These are phyloP conservation scores for Elongisporangium prolatum DNA, from an alignment of 352 stramenopile genomes.

Conservation along the genomic window DNA sequence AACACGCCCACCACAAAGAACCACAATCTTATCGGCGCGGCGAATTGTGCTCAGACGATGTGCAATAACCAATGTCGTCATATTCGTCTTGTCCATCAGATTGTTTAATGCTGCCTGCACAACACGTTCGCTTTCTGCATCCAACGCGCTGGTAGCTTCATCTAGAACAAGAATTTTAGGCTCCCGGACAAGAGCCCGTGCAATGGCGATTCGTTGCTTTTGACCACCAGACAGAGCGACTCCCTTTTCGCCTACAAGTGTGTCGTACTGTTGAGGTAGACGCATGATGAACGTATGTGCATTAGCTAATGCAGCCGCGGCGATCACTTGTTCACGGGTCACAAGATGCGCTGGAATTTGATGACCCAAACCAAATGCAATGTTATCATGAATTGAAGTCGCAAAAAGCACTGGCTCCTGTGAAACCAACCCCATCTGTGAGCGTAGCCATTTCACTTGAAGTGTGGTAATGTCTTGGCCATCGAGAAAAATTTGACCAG, in stretches of 20 bases:
- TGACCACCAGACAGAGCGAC: conserved; percentile 29
- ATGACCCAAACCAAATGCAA: conserved; percentile 45
- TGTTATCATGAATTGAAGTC: conserved; percentile 86
- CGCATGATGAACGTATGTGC: conserved; percentile 53
- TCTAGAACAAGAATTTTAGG: conserved; percentile 25
- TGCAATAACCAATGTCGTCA: conserved; percentile 84
- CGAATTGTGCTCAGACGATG: conserved; percentile 82
- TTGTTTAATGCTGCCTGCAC: conserved; percentile 61
- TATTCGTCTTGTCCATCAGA: conserved; percentile 29
- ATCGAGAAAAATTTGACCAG: conserved; percentile 67
- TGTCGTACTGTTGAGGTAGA: conserved; percentile 82
- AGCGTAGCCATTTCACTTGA: conserved; percentile 71
- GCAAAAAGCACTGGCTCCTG: conserved; percentile 90
- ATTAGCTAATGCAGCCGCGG: conserved; percentile 30
- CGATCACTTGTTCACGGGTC: conserved; percentile 61
- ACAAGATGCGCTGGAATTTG: conserved; percentile 23
- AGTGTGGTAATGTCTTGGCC: conserved; percentile 60
- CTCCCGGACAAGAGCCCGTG: conserved; percentile 20
- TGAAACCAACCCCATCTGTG: conserved; percentile 63
- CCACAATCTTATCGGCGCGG: conserved; percentile 16
- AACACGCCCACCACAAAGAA: conserved; percentile 9
- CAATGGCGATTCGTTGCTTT: conserved; percentile 29
- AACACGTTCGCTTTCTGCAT: conserved; percentile 25
- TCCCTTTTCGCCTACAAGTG: conserved; percentile 26
- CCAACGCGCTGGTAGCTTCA: conserved; percentile 21